Conservation (phyloP, 2,329 filamentous ascomycete genomes). For the Cercospora janseana region DNA sequence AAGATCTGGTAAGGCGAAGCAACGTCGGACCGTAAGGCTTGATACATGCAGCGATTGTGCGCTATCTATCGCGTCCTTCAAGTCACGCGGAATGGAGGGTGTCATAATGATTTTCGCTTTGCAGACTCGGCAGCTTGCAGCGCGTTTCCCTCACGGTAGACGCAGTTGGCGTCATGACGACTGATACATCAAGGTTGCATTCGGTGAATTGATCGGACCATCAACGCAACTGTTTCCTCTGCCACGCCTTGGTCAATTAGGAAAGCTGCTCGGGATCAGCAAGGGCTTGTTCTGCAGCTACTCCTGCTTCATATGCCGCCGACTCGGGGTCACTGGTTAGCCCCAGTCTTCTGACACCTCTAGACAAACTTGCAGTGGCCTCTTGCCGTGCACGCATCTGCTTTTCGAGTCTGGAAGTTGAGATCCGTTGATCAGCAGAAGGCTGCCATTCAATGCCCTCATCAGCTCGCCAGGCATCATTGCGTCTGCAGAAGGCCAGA, state of each 20-base stretch:
- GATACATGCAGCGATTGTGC: too few relatives aligned
- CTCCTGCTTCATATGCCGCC: slow-evolving; percentile 8
- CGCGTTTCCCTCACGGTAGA: too few relatives aligned
- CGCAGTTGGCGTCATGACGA: too few relatives aligned
- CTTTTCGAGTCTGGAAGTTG: slow-evolving; percentile 26
- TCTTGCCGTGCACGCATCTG: slow-evolving; percentile 4
- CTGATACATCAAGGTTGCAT: too few relatives aligned
- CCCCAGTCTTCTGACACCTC: slow-evolving; percentile 8
- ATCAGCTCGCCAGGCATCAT: slow-evolving; percentile 16
- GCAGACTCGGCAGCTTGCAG: too few relatives aligned
- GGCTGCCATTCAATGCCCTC: slow-evolving; percentile 9
- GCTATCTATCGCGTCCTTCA: too few relatives aligned
- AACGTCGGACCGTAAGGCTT: slow-evolving; percentile 1
- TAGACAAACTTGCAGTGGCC: not conserved
- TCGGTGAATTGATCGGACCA: too few relatives aligned
- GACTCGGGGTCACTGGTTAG: slow-evolving; percentile 4
- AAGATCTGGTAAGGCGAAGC: slow-evolving; percentile 6
- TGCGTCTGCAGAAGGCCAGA: slow-evolving; percentile 28
- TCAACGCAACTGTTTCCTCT: too few relatives aligned
- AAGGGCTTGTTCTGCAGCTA: slow-evolving; percentile 11
- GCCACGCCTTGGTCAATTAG: too few relatives aligned
- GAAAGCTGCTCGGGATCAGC: not conserved
- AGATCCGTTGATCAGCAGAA: slow-evolving; percentile 20
- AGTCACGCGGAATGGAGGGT: too few relatives aligned
- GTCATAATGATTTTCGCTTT: too few relatives aligned